Evolutionary conservation across 208 protist genomes (phyloP).

Genomic region (Trypanosoma avium): DNA sequence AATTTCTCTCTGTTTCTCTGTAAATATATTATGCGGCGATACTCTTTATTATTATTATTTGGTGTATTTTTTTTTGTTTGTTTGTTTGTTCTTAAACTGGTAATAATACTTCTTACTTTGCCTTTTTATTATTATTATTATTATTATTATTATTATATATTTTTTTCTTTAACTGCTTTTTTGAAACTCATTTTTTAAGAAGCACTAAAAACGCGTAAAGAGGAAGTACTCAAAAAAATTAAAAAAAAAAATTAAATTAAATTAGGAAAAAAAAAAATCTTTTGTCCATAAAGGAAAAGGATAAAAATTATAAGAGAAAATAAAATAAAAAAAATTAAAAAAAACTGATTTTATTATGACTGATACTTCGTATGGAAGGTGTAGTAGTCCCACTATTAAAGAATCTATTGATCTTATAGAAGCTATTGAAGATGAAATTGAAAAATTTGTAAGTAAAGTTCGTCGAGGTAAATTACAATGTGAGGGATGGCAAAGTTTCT

Average conservation of each 20-base stretch:
- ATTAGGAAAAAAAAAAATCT: neutral
- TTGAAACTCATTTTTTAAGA: neutral
- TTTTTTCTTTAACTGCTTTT: neutral
- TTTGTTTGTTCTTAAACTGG: no score
- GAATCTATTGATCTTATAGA: conserved; percentile 32
- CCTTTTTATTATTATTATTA: no score
- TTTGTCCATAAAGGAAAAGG: no score
- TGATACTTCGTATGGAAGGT: no score
- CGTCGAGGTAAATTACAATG: conserved; percentile 47
- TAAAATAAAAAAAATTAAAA: neutral
- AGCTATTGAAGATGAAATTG: conserved; percentile 45
- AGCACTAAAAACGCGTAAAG: neutral
- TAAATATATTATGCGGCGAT: no score
- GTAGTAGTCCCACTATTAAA: no score
- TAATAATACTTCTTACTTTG: no score
- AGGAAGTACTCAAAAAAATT: neutral
- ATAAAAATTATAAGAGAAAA: neutral
- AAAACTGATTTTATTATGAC: no score
- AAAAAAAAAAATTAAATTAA: neutral
- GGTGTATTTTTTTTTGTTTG: no score
- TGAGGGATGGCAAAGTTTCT: conserved; percentile 46
- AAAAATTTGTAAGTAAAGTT: conserved; percentile 62
- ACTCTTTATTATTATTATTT: no score
- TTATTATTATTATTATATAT: no score
- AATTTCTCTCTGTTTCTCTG: no score